Evolutionary conservation across 2,329 filamentous ascomycete genomes (phyloP).

Genomic region (Phaeosphaeria sp.): DNA sequence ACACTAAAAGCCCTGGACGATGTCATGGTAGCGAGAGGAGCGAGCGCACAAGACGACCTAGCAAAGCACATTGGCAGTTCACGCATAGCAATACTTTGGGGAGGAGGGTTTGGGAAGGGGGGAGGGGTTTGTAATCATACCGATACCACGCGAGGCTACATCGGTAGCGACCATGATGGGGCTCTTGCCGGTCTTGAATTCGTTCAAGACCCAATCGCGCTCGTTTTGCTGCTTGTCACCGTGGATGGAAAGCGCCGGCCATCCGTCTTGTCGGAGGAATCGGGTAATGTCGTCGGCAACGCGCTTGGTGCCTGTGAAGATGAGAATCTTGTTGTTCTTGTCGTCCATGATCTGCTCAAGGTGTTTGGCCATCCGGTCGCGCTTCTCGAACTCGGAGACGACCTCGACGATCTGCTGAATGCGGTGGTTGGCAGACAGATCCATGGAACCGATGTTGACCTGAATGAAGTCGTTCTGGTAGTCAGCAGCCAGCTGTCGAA

Average conservation of each 20-base stretch:
- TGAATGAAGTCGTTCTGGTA: conserved; percentile 97
- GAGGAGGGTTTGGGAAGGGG: conserved; percentile 47
- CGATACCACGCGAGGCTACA: conserved; percentile 99
- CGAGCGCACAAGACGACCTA: conserved; percentile 82
- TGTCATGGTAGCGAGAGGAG: conserved; percentile 80
- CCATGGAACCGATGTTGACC: conserved; percentile 97
- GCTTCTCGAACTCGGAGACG: conserved; percentile 95
- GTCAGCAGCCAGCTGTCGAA: conserved; percentile 87
- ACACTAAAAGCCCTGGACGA: conserved; percentile 87
- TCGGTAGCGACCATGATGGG: conserved; percentile 99
- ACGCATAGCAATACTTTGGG: conserved; percentile 59
- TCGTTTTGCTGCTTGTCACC: conserved; percentile 99
- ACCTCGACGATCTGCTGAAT: conserved; percentile 99
- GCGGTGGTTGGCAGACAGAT: conserved; percentile 94
- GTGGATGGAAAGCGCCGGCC: conserved; percentile 97
- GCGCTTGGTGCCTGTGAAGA: conserved; percentile 87
- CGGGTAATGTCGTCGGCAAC: conserved; percentile 97
- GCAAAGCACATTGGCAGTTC: conserved; percentile 80
- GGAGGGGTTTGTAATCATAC: conserved; percentile 80
- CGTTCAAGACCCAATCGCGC: conserved; percentile 98
- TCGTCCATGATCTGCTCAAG: conserved; percentile 98
- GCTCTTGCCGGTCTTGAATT: conserved; percentile 99
- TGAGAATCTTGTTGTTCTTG: conserved; percentile 91
- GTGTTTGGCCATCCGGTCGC: conserved; percentile 95
- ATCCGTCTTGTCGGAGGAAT: conserved; percentile 96